Evolutionary conservation across 2,329 filamentous ascomycete species (phyloP), one percentile per base, ranked within the genome.

Genomic region (Teratosphaeria gauchensis): DNA sequence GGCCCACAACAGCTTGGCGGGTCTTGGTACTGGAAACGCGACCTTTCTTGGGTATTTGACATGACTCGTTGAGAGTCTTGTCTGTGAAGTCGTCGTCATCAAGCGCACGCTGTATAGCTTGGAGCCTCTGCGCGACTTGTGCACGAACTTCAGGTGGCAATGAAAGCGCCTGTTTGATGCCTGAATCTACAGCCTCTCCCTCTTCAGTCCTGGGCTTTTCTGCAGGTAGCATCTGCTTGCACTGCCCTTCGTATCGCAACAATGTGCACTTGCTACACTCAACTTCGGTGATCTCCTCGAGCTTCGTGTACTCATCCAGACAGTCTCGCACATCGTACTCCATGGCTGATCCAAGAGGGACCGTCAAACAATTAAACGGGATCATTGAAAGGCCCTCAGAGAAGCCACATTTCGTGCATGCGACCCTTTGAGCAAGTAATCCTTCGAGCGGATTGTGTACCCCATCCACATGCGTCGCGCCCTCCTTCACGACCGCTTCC

Each of bases 241-340:
- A 74, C 58, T 87, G 73, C 38, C 77, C 75, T 57, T 83, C 79
- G 9, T 80, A 76, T 21, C 77, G 74, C 9, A 92, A 73, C 1
- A 96, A 80, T 0, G 92, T 96, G 73, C 94, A 99, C 67, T 92
- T 95, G 16, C 86, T 83, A 72, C 94, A 99, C 69, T 96, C 88
- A 1, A 97, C 92, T 0, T 90, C 90, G 64, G 90, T 85, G 59
- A 99, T 96, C 1, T 82, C 80, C 70, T 97, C 94, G 8, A 96
- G 80, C 12, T 85, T 83, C 31, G 90, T 94, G 70, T 92, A 96
- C 24, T 90, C 85, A 69, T 95, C 87, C 21, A 99, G 76, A 58
- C 90, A 87, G 60, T 94, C 86, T 59, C 85, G 84, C 0, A 97
- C 75, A 61, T 90, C 83, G 68, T 92, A 89, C 19, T 81, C 77